Percentiles rank a stretch among this genome's conserved stretches.
Conservation (phyloP, 2,329 filamentous ascomycete genomes). For the Bipolaris sorokiniana region DNA sequence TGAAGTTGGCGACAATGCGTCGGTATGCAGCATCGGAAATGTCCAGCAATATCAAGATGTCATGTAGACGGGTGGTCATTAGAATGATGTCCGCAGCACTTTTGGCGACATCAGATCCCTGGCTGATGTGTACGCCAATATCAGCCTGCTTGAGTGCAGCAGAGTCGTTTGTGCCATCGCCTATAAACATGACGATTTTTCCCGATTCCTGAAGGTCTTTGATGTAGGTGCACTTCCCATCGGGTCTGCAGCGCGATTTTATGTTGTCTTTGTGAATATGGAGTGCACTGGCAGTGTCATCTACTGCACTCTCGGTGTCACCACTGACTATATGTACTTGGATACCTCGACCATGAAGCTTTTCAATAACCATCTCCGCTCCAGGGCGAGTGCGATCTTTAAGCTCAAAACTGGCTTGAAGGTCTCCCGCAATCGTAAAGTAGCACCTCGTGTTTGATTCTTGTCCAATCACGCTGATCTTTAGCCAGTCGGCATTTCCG, state of each 20-base stretch:
- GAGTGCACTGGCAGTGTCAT: slow-evolving; percentile 52
- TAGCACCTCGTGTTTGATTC: slow-evolving; percentile 45
- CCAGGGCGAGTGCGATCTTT: slow-evolving; percentile 56
- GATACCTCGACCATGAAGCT: slow-evolving; percentile 58
- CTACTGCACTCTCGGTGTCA: slow-evolving; percentile 59
- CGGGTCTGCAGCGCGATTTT: slow-evolving; percentile 57
- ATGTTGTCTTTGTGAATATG: slow-evolving; percentile 50
- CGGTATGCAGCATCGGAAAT: slow-evolving; percentile 53
- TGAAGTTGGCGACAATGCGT: slow-evolving; percentile 67
- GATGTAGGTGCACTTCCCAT: slow-evolving; percentile 63
- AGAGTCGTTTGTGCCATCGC: slow-evolving; percentile 82
- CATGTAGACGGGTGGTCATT: slow-evolving; percentile 61
- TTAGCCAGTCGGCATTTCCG: slow-evolving; percentile 58
- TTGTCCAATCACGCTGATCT: slow-evolving; percentile 35
- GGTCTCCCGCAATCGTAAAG: slow-evolving; percentile 40
- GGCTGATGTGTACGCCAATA: slow-evolving; percentile 73
- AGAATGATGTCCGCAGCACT: slow-evolving; percentile 73
- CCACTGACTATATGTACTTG: slow-evolving; percentile 63
- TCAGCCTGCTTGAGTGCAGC: slow-evolving; percentile 72
- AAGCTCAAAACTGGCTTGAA: slow-evolving; percentile 60
- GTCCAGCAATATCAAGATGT: slow-evolving; percentile 65
- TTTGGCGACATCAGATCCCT: slow-evolving; percentile 65
- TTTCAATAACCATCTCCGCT: slow-evolving; percentile 58
- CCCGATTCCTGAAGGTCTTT: slow-evolving; percentile 32
- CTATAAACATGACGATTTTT: slow-evolving; percentile 68